Base-by-base conservation (phyloP, 2,329 filamentous ascomycete genomes). In the Sclerotinia spermophila region DNA sequence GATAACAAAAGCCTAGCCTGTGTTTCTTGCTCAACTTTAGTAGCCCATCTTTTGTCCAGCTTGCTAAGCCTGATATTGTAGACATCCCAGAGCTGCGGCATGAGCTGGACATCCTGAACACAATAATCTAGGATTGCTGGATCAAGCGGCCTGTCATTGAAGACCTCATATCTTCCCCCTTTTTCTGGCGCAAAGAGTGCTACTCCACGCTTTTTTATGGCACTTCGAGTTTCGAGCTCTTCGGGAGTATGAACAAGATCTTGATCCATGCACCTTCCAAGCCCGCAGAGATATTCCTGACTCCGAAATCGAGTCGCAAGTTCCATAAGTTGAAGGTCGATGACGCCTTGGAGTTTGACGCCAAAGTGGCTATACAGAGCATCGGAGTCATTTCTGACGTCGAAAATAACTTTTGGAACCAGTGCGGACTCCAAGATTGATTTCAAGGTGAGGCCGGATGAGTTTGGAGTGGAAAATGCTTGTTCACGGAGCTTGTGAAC, bases 301-400 rank as follows among this genome's bases (percentile, higher is more conserved):
- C 51, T 27, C 19, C 21, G 48, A 1, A 27, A 51, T 11, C 82
- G 77, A 0, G 76, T 75, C 0, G 82, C 85, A 5, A 84, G 74
- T 75, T 89, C 86, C 82, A 89, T 85, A 0, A 89, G 79, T 75
- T 90, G 86, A 0, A 89, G 68, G 73, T 89, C 86, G 3, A 83
- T 72, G 15, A 88, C 75, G 0, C 84, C 83, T 0, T 73, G 71
- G 0, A 89, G 74, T 0, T 70, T 35, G 72, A 89, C 80, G 0
- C 75, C 55, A 72, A 79, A 87, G 45, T 82, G 83, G 59, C 58
- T 75, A 74, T 81, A 86, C 0, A 90, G 77, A 0, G 86, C 86
- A 73, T 89, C 84, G 0, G 87, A 86, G 74, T 88, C 86, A 72
- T 85, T 86, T 3, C 86, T 84, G 24, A 89, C 80, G 71, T 90